Conservation (phyloP, 2,329 filamentous ascomycete species). For the Westerdykella aurantiaca region DNA sequence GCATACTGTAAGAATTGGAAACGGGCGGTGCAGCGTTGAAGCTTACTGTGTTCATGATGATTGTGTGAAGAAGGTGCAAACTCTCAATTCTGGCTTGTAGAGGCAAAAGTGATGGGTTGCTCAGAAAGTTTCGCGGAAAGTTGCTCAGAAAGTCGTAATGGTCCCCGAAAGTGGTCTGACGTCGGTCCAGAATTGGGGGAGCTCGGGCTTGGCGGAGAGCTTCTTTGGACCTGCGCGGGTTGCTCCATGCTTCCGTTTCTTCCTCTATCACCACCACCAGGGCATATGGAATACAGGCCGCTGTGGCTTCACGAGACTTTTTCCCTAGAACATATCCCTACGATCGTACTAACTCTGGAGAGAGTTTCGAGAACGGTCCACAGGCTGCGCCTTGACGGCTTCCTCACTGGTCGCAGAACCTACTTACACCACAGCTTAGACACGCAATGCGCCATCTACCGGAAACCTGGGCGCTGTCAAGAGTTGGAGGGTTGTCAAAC, state of each 20-base stretch:
- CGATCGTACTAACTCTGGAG: too few species aligned
- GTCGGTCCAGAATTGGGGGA: neutral
- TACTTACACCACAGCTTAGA: too few species aligned
- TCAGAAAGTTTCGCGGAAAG: neutral
- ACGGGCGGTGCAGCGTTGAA: neutral
- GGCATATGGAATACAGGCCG: neutral
- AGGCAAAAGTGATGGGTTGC: neutral
- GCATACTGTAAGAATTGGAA: conserved; percentile 12
- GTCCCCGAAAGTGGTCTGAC: neutral
- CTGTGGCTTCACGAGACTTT: too few species aligned
- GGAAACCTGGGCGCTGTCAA: too few species aligned
- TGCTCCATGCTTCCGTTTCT: neutral
- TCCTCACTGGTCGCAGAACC: too few species aligned
- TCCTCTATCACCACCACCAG: neutral
- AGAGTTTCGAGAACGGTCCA: too few species aligned
- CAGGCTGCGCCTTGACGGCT: too few species aligned
- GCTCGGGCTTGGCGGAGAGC: neutral
- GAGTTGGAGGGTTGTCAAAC: too few species aligned
- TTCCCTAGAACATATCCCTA: too few species aligned
- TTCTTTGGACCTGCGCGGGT: neutral
- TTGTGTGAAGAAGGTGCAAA: neutral
- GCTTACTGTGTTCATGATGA: conserved; percentile 50
- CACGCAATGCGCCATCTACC: too few species aligned
- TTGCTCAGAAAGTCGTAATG: neutral
- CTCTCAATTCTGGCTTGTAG: too few species aligned